These are phyloP conservation scores for Mycena amicta DNA, from an alignment of 768 basidiomycete genomes.

Conservation along the genomic window DNA sequence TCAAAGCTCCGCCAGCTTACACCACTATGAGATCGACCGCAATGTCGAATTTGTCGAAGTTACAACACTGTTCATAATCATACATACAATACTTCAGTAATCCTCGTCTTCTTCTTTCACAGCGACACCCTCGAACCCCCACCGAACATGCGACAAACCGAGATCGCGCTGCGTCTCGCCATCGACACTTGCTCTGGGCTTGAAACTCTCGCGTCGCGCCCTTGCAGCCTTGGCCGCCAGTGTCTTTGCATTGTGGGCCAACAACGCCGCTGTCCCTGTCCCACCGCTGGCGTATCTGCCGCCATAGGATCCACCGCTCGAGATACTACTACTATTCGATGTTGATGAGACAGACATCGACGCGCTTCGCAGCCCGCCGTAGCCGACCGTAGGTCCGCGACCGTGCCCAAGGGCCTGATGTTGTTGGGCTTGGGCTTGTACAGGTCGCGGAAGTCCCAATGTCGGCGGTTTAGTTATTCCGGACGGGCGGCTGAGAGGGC, in stretches of 20 bases:
- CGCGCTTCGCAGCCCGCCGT: constrained; percentile 27
- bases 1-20: too few relatives aligned
- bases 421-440: constrained; percentile 33
- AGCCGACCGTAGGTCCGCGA: constrained; percentile 41
- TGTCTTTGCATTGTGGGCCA: constrained; percentile 4
- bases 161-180: constrained; percentile 34
- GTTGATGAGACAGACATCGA: constrained; percentile 19
- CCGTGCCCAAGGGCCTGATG: constrained; percentile 62
- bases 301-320: constrained; percentile 24
- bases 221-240: constrained; percentile 52
- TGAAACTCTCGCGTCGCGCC: constrained; percentile 77
- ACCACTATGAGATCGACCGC: too few relatives aligned
- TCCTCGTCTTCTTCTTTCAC: constrained; percentile 56
- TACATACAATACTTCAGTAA: constrained; percentile 27
- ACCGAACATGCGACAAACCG: constrained; percentile 30
- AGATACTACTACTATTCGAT: constrained; percentile 23
- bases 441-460: constrained; percentile 50
- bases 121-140: constrained; percentile 35
- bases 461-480: constrained; percentile 41
- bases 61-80: too few relatives aligned
- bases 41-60: too few relatives aligned
- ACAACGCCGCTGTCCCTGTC: constrained; percentile 12
- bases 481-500: constrained; percentile 29
- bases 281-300: constrained; percentile 25
- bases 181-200: constrained; percentile 77